Percentiles rank a stretch among this genome's conserved stretches.
These are phyloP conservation scores for Xerocomus potaroensis DNA, from an alignment of 768 basidiomycete species.

Conservation along the genomic window DNA sequence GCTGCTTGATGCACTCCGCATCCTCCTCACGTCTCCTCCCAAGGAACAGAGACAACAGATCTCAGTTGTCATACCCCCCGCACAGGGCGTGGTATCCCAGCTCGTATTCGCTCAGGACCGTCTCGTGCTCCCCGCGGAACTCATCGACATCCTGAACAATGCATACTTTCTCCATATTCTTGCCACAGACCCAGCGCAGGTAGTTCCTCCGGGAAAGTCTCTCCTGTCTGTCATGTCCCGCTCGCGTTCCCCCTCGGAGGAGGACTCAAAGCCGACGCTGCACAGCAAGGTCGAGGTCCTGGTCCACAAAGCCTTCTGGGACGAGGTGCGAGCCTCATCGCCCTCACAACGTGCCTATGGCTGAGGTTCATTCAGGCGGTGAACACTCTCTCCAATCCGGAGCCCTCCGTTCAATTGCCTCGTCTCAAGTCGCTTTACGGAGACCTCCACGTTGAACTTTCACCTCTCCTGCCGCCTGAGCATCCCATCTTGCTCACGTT, in stretches of 20 bases:
- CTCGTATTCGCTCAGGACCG: slow-evolving; percentile 22
- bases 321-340: slow-evolving; percentile 46
- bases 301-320: slow-evolving; percentile 70
- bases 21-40: slow-evolving; percentile 10
- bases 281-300: slow-evolving; percentile 46
- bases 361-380: slow-evolving; percentile 44
- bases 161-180: slow-evolving; percentile 66
- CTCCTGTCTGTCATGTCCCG: slow-evolving; percentile 57
- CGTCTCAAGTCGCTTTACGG: slow-evolving; percentile 54
- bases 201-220: slow-evolving; percentile 71
- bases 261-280: slow-evolving; percentile 28
- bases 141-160: slow-evolving; percentile 53
- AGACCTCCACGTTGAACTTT: slow-evolving; percentile 48
- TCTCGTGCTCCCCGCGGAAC: slow-evolving; percentile 47
- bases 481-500: slow-evolving; percentile 50
- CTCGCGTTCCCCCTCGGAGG: slow-evolving; percentile 14
- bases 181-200: slow-evolving; percentile 52
- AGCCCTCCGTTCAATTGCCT: slow-evolving; percentile 54
- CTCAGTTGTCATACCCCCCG: slow-evolving; percentile 15
- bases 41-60: slow-evolving; percentile 7
- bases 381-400: slow-evolving; percentile 51
- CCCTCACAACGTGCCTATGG: slow-evolving; percentile 2
- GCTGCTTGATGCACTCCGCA: slow-evolving; percentile 24
- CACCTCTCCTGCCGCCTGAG: slow-evolving; percentile 53
- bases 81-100: slow-evolving; percentile 7